phyloP scores from a whole-genome alignment of 805 yeast genomes.

The Torulaspora microellipsoides region DNA sequence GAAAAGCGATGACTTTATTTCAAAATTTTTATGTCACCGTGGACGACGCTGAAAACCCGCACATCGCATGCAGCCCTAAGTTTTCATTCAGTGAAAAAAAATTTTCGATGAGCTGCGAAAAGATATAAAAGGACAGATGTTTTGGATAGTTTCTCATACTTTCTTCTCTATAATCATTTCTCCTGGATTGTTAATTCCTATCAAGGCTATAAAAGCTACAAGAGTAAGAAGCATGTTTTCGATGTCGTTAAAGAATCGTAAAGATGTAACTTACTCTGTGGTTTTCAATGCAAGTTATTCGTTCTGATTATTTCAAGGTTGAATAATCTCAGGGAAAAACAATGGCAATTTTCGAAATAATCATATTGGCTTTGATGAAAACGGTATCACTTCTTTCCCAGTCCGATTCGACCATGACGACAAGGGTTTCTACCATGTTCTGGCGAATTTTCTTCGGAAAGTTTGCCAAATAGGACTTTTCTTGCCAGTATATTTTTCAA shows the following conservation, averaged over 20 bases:
- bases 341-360: conserved; percentile 3
- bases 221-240: too few species aligned
- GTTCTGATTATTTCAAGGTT: conserved; percentile 13
- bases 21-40: conserved; percentile 6
- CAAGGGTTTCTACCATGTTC: conserved; percentile 51
- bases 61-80: conserved; percentile 6
- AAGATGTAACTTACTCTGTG: too few species aligned
- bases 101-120: conserved; percentile 9
- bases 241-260: too few species aligned
- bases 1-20: neutral
- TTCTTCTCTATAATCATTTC: neutral
- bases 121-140: conserved; percentile 13
- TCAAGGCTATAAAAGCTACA: too few species aligned
- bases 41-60: conserved; percentile 1
- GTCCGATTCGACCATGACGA: conserved; percentile 93
- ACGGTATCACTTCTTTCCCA: conserved; percentile 81
- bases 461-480: conserved; percentile 47
- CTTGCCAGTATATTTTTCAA: conserved; percentile 69
- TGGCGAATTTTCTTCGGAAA: conserved; percentile 24
- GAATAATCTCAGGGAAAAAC: conserved; percentile 19
- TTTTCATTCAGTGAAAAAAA: conserved; percentile 6
- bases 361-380: conserved; percentile 39
- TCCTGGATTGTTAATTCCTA: too few species aligned
- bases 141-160: neutral
- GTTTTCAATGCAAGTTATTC: neutral